Evolutionary conservation across 2,329 filamentous ascomycete genomes (phyloP).

Genomic region (Malbranchea cinnamomea): DNA sequence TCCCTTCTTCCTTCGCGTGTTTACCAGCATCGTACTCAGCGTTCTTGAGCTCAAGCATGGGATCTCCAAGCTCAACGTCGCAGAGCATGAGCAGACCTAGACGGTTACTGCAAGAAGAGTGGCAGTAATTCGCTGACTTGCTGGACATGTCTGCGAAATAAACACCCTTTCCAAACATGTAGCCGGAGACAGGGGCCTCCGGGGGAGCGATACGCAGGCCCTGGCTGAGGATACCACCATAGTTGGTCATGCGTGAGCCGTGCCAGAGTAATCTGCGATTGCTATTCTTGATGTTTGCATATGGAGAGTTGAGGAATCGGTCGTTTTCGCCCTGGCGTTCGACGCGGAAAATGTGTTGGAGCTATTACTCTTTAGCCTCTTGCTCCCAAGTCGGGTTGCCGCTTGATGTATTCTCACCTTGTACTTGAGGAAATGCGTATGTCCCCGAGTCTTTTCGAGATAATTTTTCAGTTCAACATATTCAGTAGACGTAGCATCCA

Average conservation of each 20-base stretch:
- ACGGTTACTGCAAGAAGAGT: slow-evolving; percentile 43
- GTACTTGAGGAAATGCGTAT: slow-evolving; percentile 44
- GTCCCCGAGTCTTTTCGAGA: slow-evolving; percentile 49
- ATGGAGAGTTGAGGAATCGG: slow-evolving; percentile 47
- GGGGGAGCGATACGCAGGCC: slow-evolving; percentile 75
- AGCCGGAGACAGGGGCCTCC: slow-evolving; percentile 61
- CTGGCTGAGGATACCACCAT: slow-evolving; percentile 72
- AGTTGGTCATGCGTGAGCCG: slow-evolving; percentile 70
- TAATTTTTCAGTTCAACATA: slow-evolving; percentile 52
- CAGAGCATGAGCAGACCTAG: slow-evolving; percentile 66
- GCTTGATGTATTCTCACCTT: slow-evolving; percentile 11
- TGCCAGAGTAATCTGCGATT: slow-evolving; percentile 76
- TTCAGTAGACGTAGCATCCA: slow-evolving; percentile 45
- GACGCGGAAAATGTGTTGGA: slow-evolving; percentile 71
- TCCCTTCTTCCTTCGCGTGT: slow-evolving; percentile 43
- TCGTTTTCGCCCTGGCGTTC: slow-evolving; percentile 57
- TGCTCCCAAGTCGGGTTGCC: slow-evolving; percentile 4
- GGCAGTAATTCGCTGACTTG: slow-evolving; percentile 72
- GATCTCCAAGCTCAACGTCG: slow-evolving; percentile 66
- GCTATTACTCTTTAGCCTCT: slow-evolving; percentile 10
- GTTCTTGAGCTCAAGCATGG: slow-evolving; percentile 48
- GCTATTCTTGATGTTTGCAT: slow-evolving; percentile 37
- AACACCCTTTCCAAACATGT: slow-evolving; percentile 85
- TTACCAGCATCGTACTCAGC: slow-evolving; percentile 49
- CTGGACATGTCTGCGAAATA: slow-evolving; percentile 75